phyloP scores from a whole-genome alignment of 2,329 filamentous ascomycete species.

The Ascochyta clinopodiicola region DNA sequence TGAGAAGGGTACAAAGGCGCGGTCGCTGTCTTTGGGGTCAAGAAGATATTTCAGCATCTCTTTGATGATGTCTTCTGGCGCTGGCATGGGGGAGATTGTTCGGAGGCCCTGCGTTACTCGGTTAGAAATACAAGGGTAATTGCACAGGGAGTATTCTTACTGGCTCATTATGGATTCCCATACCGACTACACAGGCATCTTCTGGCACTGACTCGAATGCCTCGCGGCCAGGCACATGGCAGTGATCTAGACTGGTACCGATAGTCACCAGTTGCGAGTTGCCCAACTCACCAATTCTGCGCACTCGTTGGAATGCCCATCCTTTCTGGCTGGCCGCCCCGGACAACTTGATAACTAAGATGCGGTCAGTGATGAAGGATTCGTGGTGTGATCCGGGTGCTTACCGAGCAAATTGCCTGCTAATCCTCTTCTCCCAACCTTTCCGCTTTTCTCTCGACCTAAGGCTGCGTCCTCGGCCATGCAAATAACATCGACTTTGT shows the following conservation, averaged over 20 bases:
- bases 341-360: conserved; percentile 55
- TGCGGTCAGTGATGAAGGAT: conserved; percentile 10
- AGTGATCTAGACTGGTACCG: conserved; percentile 60
- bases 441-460: conserved; percentile 56
- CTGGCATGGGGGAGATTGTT: conserved; percentile 56
- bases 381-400: background rate
- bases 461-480: conserved; percentile 59
- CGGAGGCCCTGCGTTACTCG: conserved; percentile 49
- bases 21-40: conserved; percentile 55
- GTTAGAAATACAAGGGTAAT: background rate
- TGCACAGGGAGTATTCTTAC: conserved; percentile 29
- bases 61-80: conserved; percentile 56
- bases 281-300: conserved; percentile 53
- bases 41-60: conserved; percentile 58
- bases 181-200: conserved; percentile 50
- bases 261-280: conserved; percentile 58
- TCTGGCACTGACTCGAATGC: conserved; percentile 57
- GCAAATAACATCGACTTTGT: conserved; percentile 55
- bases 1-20: conserved; percentile 58
- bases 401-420: conserved; percentile 58
- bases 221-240: conserved; percentile 59
- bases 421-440: conserved; percentile 57
- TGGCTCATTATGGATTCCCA: conserved; percentile 61
- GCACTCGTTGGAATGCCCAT: conserved; percentile 54
- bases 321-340: conserved; percentile 55